Base-by-base conservation (phyloP, 2,329 filamentous ascomycete genomes). In the Diaporthe batatas region DNA sequence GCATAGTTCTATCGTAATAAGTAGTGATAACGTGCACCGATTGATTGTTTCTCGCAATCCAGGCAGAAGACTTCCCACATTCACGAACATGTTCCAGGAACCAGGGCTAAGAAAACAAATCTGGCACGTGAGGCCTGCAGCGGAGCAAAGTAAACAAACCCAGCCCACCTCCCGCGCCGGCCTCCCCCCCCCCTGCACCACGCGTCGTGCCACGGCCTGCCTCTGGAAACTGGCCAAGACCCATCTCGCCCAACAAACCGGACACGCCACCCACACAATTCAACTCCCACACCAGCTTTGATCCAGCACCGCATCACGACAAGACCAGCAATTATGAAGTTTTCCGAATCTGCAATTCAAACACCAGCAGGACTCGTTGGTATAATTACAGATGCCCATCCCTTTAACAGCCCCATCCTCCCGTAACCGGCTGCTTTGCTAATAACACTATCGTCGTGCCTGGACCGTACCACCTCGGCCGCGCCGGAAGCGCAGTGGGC, bases 321-420 rank as follows among this genome's bases (percentile, higher is more conserved):
- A 1, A 8, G 14, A 25, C 36, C 47, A 67, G n/a, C 6, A 25
- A 8, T 67, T 11, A 11, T 39, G 32, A 51, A 67, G n/a, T 53
- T 39, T 11, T 51, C 29, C 44, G 47, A 36, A 53, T n/a, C 73
- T 73, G 55, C 57, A 58, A 59, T 62, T 64, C 44, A 70, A 72
- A 62, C 70, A 72, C 70, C 72, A 74, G 62, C 51, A 55, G 69
- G 64, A 71, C 71, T 70, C 71, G 59, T 51, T 79, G 78, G 78
- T 81, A 82, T 81, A 80, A 81, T 81, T 82, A 82, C 80, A 81
- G 77, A 76, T 62, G 23, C 34, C 42, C 57, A 21, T 10, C 65
- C 57, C 70, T n/a, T 62, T 62, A 49, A 54, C 62, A 64, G 29
- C 71, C 53, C 55, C 62, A n/a, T 62, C 57, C 32, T 44, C 25